Evolutionary conservation across 2,329 filamentous ascomycete species (phyloP).

Genomic region (Harringtonia lauricola): DNA sequence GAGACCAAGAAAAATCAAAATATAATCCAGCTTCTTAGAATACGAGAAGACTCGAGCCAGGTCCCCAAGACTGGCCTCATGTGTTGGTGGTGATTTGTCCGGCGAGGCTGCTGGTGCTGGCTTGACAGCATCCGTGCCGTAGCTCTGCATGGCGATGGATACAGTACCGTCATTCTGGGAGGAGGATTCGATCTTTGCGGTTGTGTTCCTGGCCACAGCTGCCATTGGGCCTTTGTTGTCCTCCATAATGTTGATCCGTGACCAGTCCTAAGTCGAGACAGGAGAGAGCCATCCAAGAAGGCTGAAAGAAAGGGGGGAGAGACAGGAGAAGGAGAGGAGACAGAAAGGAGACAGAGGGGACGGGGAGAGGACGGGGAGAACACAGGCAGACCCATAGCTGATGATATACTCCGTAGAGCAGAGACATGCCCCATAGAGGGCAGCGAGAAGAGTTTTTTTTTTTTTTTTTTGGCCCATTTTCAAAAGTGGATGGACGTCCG

Average conservation of each 20-base stretch:
- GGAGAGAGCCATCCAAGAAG: background rate
- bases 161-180: no score
- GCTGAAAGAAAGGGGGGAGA: background rate
- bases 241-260: no score
- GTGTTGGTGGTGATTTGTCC: constrained; percentile 22
- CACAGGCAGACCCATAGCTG: no score
- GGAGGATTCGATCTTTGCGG: no score
- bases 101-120: constrained; percentile 5
- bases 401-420: no score
- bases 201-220: no score
- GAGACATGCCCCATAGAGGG: no score
- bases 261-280: background rate
- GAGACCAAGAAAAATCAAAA: constrained; percentile 33
- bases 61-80: constrained; percentile 33
- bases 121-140: background rate
- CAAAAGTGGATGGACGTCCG: no score
- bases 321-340: background rate
- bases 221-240: no score
- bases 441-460: no score
- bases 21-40: constrained; percentile 39
- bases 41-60: constrained; percentile 43
- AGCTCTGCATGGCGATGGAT: background rate
- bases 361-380: background rate
- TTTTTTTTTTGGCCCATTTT: no score
- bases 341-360: background rate